phyloP scores from a whole-genome alignment of 176 grass and related monocot species.

The Avena atlantica region DNA sequence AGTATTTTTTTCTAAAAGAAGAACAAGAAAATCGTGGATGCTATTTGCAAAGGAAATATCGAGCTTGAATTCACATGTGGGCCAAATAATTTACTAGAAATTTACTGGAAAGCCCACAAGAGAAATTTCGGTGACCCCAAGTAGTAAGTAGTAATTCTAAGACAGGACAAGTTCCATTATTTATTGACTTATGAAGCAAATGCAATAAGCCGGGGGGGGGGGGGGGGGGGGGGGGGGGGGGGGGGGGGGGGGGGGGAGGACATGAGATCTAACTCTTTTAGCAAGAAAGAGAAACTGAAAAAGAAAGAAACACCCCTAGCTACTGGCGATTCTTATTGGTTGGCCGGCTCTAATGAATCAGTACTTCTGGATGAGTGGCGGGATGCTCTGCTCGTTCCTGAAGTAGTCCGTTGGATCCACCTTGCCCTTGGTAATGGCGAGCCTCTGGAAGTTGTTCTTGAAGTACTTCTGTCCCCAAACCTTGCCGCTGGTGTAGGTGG shows the following conservation, averaged over 20 bases:
- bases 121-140: background rate
- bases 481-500: conserved; percentile 38
- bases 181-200: conserved; percentile 1
- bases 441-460: conserved; percentile 44
- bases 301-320: background rate
- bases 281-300: background rate
- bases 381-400: conserved; percentile 72
- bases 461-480: conserved; percentile 52
- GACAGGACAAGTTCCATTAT: background rate
- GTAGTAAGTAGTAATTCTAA: background rate
- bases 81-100: no score
- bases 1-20: no score
- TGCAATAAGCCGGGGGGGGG: background rate
- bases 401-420: conserved; percentile 58
- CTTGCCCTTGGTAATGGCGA: conserved; percentile 45
- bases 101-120: background rate
- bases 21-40: no score
- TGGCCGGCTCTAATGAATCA: background rate
- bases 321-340: background rate
- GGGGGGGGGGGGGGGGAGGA: no score
- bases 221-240: no score
- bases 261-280: no score
- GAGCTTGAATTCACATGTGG: no score
- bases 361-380: conserved; percentile 38
- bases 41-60: no score